Conservation (phyloP, 352 stramenopile genomes). For the Blastocystis sp. region DNA sequence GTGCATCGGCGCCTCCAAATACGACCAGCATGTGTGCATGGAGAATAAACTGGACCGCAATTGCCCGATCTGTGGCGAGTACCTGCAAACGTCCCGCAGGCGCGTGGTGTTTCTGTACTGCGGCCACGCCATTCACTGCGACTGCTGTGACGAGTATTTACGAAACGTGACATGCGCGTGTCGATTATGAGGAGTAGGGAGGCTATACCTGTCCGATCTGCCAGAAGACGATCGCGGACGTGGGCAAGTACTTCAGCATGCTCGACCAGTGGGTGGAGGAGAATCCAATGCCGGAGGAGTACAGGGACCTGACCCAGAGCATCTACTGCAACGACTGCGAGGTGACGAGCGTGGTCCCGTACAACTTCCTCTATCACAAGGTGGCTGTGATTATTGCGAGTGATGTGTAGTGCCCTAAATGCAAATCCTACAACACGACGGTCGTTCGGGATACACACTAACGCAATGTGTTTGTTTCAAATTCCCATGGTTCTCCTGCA, state of each 20-base stretch:
- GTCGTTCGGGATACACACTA: neutral
- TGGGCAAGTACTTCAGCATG: neutral
- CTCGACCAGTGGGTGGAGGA: constrained; percentile 33
- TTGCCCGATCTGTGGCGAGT: constrained; percentile 68
- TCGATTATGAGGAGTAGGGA: neutral
- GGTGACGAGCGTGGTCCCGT: constrained; percentile 28
- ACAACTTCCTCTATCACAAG: constrained; percentile 69
- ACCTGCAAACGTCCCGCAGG: constrained; percentile 35
- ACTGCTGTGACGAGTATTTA: constrained; percentile 65
- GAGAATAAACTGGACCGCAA: constrained; percentile 47
- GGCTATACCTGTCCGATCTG: constrained; percentile 60
- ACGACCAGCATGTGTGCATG: constrained; percentile 52
- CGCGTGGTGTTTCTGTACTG: constrained; percentile 24
- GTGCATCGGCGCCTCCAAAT: constrained; percentile 28
- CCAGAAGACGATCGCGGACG: constrained; percentile 45
- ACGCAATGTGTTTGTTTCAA: neutral
- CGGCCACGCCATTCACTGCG: constrained; percentile 60
- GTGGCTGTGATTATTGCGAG: neutral
- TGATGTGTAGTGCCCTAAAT: constrained; percentile 40
- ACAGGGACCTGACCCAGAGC: constrained; percentile 33
- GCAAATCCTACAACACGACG: constrained; percentile 62
- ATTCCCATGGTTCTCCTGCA: neutral
- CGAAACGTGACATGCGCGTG: neutral
- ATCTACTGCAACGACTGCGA: constrained; percentile 70
- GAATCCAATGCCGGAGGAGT: constrained; percentile 59